Evolutionary conservation across 257 asterid genomes (phyloP).

Genomic region (Asclepias syriaca): DNA sequence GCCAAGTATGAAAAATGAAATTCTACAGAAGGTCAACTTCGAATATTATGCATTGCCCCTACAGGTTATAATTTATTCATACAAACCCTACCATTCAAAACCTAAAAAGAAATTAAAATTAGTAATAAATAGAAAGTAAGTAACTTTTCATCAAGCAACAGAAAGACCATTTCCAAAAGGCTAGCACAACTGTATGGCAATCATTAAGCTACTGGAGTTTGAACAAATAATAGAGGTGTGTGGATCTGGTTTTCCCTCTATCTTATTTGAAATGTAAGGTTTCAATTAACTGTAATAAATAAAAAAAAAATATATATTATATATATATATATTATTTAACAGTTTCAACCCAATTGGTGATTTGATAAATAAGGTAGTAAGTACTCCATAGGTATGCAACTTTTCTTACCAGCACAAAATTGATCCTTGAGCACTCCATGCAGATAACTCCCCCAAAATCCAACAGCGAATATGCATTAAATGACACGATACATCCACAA

Average conservation of each 20-base stretch:
- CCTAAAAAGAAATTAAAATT: too few relatives aligned
- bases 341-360: background rate
- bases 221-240: background rate
- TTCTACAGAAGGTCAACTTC: too few relatives aligned
- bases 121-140: too few relatives aligned
- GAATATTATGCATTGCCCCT: too few relatives aligned
- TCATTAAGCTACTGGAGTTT: background rate
- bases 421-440: slow-evolving; percentile 71
- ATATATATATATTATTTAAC: background rate
- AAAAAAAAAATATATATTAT: too few relatives aligned
- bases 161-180: too few relatives aligned
- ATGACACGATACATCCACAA: slow-evolving; percentile 82
- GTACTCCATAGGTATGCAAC: slow-evolving; percentile 3
- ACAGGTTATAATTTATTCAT: too few relatives aligned
- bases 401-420: slow-evolving; percentile 52
- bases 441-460: slow-evolving; percentile 80
- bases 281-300: background rate
- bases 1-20: too few relatives aligned
- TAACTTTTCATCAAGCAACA: too few relatives aligned
- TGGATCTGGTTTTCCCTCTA: background rate
- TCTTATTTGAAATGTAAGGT: background rate
- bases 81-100: too few relatives aligned
- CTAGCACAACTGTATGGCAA: too few relatives aligned
- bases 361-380: background rate
- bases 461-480: slow-evolving; percentile 53